Evolutionary conservation across 768 basidiomycete genomes (phyloP).

Genomic region (Auriscalpium orientale): DNA sequence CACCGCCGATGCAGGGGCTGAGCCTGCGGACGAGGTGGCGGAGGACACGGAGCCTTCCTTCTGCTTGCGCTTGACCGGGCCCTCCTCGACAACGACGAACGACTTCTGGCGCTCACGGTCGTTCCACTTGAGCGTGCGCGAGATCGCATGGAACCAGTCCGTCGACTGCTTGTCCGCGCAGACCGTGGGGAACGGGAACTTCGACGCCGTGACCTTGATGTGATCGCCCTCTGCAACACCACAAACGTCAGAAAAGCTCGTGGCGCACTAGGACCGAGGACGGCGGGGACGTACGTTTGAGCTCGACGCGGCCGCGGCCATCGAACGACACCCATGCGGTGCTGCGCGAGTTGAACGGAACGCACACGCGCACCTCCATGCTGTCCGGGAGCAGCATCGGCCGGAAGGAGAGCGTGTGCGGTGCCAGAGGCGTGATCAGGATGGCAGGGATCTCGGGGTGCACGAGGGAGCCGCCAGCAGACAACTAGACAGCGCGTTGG

Average conservation of each 20-base stretch:
- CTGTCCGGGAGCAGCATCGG: slow-evolving; percentile 98
- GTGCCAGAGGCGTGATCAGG: slow-evolving; percentile 95
- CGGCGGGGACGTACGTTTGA: slow-evolving; percentile 65
- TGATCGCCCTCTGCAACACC: slow-evolving; percentile 84
- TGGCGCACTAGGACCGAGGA: neutral
- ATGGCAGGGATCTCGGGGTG: slow-evolving; percentile 97
- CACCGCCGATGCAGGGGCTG: neutral
- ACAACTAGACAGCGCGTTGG: slow-evolving; percentile 37
- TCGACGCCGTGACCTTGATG: slow-evolving; percentile 95
- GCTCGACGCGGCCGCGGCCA: slow-evolving; percentile 90
- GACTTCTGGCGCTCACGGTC: slow-evolving; percentile 98
- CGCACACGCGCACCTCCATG: slow-evolving; percentile 96
- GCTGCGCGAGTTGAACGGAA: slow-evolving; percentile 97
- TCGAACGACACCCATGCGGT: slow-evolving; percentile 99
- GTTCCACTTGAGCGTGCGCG: slow-evolving; percentile 97
- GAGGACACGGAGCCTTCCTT: neutral
- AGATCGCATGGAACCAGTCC: slow-evolving; percentile 98
- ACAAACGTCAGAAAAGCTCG: neutral
- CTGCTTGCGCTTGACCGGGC: slow-evolving; percentile 35
- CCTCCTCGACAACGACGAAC: slow-evolving; percentile 96
- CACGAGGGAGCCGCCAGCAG: slow-evolving; percentile 94
- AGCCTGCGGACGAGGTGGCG: neutral
- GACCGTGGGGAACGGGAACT: slow-evolving; percentile 97
- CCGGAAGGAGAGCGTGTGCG: slow-evolving; percentile 96
- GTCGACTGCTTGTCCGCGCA: slow-evolving; percentile 96